phyloP scores from a whole-genome alignment of 2,329 filamentous ascomycete species.

The Trichoderma koningii region DNA sequence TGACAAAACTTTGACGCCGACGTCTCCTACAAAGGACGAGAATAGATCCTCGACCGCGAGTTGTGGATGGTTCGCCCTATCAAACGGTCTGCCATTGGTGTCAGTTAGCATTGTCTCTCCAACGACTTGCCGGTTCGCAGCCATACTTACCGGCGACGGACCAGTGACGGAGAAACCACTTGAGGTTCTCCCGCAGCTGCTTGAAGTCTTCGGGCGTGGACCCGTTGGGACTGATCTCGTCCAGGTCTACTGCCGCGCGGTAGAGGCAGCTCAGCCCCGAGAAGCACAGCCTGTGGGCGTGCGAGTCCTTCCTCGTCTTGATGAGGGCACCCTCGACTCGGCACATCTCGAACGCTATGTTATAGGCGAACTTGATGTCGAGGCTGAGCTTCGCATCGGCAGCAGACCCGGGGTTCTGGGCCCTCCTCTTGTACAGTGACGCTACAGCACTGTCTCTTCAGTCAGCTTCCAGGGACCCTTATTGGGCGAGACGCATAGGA shows the following conservation, averaged over 20 bases:
- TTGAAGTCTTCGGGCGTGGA: not conserved
- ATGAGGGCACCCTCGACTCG: constrained; percentile 11
- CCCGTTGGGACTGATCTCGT: not conserved
- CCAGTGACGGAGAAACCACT: constrained; percentile 14
- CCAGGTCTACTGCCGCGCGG: constrained; percentile 15
- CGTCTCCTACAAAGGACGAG: not conserved
- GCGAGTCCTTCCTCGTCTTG: not conserved
- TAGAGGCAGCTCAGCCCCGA: constrained; percentile 13
- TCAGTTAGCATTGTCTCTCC: not conserved
- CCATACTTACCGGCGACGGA: not conserved
- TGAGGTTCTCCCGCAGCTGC: constrained; percentile 9
- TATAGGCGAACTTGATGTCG: constrained; percentile 20
- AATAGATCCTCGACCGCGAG: not conserved
- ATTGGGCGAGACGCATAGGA: not conserved
- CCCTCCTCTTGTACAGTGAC: constrained; percentile 9
- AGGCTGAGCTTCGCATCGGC: constrained; percentile 3
- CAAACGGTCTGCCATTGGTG: not conserved
- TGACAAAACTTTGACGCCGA: not conserved
- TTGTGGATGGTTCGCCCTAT: not conserved
- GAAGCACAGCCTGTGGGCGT: constrained; percentile 7
- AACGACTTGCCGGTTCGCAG: not conserved
- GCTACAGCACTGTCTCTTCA: not conserved
- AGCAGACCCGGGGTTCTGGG: not conserved
- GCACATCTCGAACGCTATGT: constrained; percentile 24
- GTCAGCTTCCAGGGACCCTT: not conserved